These are phyloP conservation scores for Phialophora expanda DNA, from an alignment of 2,329 filamentous ascomycete genomes.

Conservation along the genomic window DNA sequence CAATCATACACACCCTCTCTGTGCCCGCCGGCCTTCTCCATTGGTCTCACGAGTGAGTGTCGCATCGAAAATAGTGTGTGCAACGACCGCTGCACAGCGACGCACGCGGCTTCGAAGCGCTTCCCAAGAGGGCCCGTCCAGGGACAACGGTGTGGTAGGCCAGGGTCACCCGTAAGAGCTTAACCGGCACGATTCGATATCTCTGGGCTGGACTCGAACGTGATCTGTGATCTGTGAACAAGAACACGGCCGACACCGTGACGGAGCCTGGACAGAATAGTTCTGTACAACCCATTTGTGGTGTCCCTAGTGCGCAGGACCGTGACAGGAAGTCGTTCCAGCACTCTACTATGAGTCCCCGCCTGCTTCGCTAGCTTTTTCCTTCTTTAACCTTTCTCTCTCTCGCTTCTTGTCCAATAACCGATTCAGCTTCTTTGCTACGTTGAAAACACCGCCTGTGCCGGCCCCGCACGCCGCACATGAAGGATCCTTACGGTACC, in stretches of 20 bases:
- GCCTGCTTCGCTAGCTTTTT: conserved; percentile 59
- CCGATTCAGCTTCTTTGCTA: conserved; percentile 80
- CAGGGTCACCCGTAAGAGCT: no score
- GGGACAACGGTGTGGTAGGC: no score
- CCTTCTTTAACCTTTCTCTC: conserved; percentile 58
- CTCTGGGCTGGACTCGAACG: no score
- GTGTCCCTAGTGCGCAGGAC: no score
- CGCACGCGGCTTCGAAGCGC: no score
- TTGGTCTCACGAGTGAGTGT: no score
- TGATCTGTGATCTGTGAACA: not conserved
- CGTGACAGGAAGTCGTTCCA: not conserved
- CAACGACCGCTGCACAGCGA: no score
- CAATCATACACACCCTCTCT: no score
- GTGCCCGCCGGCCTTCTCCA: no score
- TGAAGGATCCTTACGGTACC: conserved; percentile 83
- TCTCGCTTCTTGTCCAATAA: conserved; percentile 74
- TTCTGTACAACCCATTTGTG: not conserved
- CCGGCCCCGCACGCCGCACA: conserved; percentile 85
- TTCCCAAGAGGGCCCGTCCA: no score
- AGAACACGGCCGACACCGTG: not conserved
- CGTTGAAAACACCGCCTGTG: conserved; percentile 88
- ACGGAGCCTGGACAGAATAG: not conserved
- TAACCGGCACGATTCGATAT: no score
- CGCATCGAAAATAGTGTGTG: no score
- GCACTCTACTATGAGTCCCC: conserved; percentile 54